Conservation (phyloP, 306 rosid genomes). For the Notholithocarpus densiflorus region DNA sequence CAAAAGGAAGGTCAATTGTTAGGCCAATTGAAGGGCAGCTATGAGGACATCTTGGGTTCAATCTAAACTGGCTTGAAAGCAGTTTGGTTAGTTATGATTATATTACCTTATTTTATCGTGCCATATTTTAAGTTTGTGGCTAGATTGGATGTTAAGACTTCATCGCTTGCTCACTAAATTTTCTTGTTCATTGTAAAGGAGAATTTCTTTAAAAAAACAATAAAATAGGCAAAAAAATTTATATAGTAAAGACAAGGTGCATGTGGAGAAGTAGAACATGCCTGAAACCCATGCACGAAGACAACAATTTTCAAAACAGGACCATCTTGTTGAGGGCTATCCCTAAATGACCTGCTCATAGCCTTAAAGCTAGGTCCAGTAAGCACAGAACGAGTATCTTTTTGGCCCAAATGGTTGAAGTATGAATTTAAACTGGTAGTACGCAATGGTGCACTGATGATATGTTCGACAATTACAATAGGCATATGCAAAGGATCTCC, state of each 20-base stretch:
- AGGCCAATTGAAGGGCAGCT: too few species aligned
- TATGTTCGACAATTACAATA: conserved; percentile 79
- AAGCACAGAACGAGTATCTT: conserved; percentile 28
- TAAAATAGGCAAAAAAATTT: background rate
- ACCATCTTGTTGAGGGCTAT: conserved; percentile 34
- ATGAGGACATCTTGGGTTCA: too few species aligned
- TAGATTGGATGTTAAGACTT: too few species aligned
- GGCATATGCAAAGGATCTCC: conserved; percentile 75
- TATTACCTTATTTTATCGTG: too few species aligned
- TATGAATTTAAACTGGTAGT: conserved; percentile 63
- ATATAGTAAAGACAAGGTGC: background rate
- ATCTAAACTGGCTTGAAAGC: too few species aligned
- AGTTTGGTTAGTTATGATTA: too few species aligned
- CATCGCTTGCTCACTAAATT: too few species aligned
- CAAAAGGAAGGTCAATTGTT: too few species aligned
- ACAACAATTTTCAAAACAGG: conserved; percentile 75
- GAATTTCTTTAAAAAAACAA: background rate
- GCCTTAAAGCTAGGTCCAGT: conserved; percentile 31
- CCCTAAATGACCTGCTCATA: conserved; percentile 28
- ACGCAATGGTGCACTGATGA: conserved; percentile 72
- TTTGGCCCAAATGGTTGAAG: conserved; percentile 43
- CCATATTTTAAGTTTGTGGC: too few species aligned
- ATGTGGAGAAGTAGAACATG: conserved; percentile 36
- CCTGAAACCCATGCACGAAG: conserved; percentile 99
- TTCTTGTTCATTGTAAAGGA: too few species aligned